These are phyloP conservation scores for Margaritispora aquatica DNA, from an alignment of 495 filamentous ascomycete species.

Conservation along the genomic window DNA sequence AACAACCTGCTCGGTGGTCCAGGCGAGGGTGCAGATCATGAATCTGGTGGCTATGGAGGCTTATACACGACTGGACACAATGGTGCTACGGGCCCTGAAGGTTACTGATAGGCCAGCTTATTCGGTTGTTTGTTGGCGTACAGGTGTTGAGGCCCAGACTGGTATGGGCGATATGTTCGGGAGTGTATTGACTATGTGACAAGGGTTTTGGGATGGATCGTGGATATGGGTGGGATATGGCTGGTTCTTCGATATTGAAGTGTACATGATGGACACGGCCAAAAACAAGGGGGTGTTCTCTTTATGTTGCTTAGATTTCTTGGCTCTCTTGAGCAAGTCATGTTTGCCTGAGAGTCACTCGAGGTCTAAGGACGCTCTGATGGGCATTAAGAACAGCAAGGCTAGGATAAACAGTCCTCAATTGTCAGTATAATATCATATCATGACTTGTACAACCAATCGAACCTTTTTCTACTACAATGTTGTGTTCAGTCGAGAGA, in stretches of 20 bases:
- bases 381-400: slow-evolving; percentile 14
- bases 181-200: slow-evolving; percentile 23
- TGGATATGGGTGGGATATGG: slow-evolving; percentile 14
- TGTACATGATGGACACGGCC: slow-evolving; percentile 18
- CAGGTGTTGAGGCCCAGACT: slow-evolving; percentile 4
- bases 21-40: slow-evolving; percentile 55
- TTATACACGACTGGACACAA: slow-evolving; percentile 64
- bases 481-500: no score
- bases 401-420: slow-evolving; percentile 22
- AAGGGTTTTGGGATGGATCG: slow-evolving; percentile 17
- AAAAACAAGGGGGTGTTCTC: slow-evolving; percentile 18
- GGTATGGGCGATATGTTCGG: slow-evolving; percentile 7
- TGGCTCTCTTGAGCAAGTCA: slow-evolving; percentile 16
- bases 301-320: slow-evolving; percentile 22
- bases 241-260: slow-evolving; percentile 13
- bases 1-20: slow-evolving; percentile 52
- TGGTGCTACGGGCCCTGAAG: slow-evolving; percentile 50
- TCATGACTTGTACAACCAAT: background rate
- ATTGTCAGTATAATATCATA: slow-evolving; percentile 10
- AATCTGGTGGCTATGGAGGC: slow-evolving; percentile 48
- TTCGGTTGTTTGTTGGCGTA: background rate
- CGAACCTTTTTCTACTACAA: background rate
- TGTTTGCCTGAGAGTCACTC: slow-evolving; percentile 2
- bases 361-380: slow-evolving; percentile 9
- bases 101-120: slow-evolving; percentile 10